Base-by-base conservation (phyloP, 2,329 filamentous ascomycete species). In the Penicillium decumbens region DNA sequence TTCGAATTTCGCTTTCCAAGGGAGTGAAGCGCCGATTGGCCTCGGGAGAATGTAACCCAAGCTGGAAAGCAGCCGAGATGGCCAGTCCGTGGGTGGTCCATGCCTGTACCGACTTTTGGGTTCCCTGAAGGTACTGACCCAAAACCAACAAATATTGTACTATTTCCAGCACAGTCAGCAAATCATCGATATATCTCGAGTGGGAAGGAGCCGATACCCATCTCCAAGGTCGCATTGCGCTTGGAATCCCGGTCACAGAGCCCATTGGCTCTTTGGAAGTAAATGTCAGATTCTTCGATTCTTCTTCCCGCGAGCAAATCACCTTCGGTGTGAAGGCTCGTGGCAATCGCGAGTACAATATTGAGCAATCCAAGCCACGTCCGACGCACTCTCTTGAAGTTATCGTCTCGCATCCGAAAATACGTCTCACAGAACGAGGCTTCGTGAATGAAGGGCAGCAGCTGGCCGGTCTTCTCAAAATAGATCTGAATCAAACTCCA, bases 61-160 rank as follows among this genome's bases (percentile, higher is more conserved):
- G 63, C 35, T 78, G 74, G 35, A 77, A 66, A 0, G 78, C 78
- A 0, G 75, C 73, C 48, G 73, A 76, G 4, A 80, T 72, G 0
- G 77, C 73, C 1, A 81, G 66, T 0, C 79, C 78, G 53, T 81
- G 79, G 0, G 76, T 69, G 0, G 71, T 77, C 77, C 78, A 81
- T 1, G 78, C 75, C 46, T 80, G 73, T 3, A 79, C 69, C 0
- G 78, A 79, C 23, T 73, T 74, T 39, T 79, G 75, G 0, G 77
- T 80, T 3, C 78, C 77, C 56, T 81, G 78, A 0, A 80, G 68
- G 50, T 80, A 81, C 46, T 78, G 75, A 10, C 72, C 72, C 52
- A 75, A 68, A 1, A 81, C 54, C 0, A 81, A 65, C 9, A 80
- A 67, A 35, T 72, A 72, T 57, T 80, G 77, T 0, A 80, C 77